Base-by-base conservation (phyloP, 306 rosid genomes). In the Prunus mira region DNA sequence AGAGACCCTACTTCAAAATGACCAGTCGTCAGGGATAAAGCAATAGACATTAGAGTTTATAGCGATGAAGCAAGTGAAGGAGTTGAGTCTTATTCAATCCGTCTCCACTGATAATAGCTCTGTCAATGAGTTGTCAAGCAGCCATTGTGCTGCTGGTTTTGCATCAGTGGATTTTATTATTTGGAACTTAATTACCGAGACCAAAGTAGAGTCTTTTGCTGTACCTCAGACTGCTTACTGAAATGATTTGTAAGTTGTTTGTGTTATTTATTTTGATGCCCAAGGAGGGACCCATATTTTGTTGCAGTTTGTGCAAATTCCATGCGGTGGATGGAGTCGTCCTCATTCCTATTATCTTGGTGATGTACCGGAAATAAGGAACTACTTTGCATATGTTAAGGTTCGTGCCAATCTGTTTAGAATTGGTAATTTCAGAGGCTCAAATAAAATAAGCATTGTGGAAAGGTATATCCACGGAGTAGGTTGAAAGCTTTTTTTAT, bases 321-420 rank as follows among this genome's bases (percentile, higher is more conserved):
- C 93, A 50, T 95, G 97, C 72, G 98, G 97, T 78, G 98, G 98
- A 81, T 95, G 98, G 98, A 90, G 98, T 41, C 93, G 98, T 27
- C 97, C 97, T 58, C 95, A 90, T 89, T 89, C 97, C 72, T 81
- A 82, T 83, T 90, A 85, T 89, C 88, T 92, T 70, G 98, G 97
- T 77, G 93, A 89, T 79, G 69, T 90, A 63, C 96, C 97, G 30
- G 97, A 95, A 86, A 82, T 84, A 79, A 88, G 76, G 82, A 88
- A 86, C 77, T 90, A 92, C 80, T 92, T 95, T 87, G 97, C 98
- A 74, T 92, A 88, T 81, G 96, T 92, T 65, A 95, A 95, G 97
- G 98, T 95, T 75, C 22, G 62, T 75, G 43, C 74, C 60, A 77
- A 66, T 71, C 51, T 65, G 13, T 72, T 75, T 76, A 22, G 34